Evolutionary conservation across 1,284 basidiomycete genomes (phyloP).

Genomic region (Neotropicomus parvogracilis): DNA sequence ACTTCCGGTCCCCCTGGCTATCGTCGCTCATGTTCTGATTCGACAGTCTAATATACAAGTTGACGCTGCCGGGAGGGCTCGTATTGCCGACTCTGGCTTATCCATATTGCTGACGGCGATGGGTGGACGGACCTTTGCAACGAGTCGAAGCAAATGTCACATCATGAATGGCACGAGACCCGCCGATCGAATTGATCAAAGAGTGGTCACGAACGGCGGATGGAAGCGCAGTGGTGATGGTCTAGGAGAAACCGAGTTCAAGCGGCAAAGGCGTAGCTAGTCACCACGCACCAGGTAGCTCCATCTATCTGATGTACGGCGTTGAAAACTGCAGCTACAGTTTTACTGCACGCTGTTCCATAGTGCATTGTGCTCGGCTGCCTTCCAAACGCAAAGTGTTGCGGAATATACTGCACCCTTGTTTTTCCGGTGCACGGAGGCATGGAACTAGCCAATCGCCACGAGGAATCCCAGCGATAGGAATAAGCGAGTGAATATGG

Average conservation of each 20-base stretch:
- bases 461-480: background rate
- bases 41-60: conserved; percentile 1
- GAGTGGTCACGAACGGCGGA: background rate
- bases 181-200: background rate
- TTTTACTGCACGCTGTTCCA: background rate
- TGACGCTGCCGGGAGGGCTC: background rate
- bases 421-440: background rate
- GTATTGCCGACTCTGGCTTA: conserved; percentile 4
- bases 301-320: too few relatives aligned
- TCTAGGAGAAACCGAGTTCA: background rate
- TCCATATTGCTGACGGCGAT: background rate
- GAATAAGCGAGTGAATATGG: too few relatives aligned
- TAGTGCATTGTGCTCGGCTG: background rate
- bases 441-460: background rate
- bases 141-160: background rate
- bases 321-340: too few relatives aligned
- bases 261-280: background rate
- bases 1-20: too few relatives aligned
- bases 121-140: background rate
- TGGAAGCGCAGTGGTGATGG: background rate
- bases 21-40: background rate
- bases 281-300: background rate
- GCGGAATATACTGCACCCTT: background rate
- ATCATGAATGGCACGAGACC: background rate
- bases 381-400: background rate